These are phyloP conservation scores for Triticum turgidum DNA, from an alignment of 176 grass and related monocot genomes.

Conservation along the genomic window DNA sequence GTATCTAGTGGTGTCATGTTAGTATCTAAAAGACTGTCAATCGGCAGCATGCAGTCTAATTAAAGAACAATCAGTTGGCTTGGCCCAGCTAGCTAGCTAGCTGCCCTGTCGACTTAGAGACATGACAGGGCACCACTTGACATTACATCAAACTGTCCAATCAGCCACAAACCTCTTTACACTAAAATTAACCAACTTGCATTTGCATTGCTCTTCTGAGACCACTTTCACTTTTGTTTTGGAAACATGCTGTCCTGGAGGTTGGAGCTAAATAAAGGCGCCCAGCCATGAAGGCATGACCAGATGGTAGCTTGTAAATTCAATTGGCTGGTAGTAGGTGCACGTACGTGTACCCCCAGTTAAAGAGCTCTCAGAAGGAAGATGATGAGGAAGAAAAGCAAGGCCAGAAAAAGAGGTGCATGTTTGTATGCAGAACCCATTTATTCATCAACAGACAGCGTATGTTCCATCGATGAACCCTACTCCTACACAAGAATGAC, in stretches of 20 bases:
- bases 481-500: neutral
- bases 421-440: neutral
- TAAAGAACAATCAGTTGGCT: neutral
- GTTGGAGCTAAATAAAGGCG: neutral
- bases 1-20: neutral
- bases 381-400: neutral
- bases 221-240: neutral
- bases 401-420: conserved; percentile 13
- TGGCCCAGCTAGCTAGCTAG: neutral
- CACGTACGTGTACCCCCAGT: conserved; percentile 2
- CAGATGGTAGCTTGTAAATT: neutral
- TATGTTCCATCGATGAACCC: neutral
- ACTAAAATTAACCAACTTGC: conserved; percentile 1
- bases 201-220: neutral
- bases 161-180: neutral
- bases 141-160: conserved; percentile 7
- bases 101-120: neutral
- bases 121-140: neutral
- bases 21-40: neutral
- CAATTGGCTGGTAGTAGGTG: conserved; percentile 12
- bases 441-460: conserved; percentile 1
- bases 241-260: neutral
- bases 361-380: neutral
- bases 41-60: neutral
- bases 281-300: neutral